A percentile compares a stretch with the other conserved stretches of the same genome.
Conservation (phyloP, 768 basidiomycete species). For the Kwoniella shandongensis region DNA sequence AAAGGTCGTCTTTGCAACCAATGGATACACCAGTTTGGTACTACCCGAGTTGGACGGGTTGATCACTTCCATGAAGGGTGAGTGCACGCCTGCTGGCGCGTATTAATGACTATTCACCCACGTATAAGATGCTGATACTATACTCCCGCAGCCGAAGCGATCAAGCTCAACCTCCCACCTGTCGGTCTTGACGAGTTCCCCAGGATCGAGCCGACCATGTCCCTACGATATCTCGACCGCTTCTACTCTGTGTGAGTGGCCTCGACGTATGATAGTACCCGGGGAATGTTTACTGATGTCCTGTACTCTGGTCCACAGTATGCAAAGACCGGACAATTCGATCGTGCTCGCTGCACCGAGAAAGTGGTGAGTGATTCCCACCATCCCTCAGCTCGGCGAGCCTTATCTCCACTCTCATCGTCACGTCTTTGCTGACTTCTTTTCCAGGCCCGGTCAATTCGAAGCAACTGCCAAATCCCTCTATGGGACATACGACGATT, state of each 20-base stretch:
- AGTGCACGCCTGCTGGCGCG: too few relatives aligned
- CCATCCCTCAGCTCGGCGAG: too few relatives aligned
- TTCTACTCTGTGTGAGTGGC: conserved; percentile 43
- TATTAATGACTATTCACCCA: too few relatives aligned
- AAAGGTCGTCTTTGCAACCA: conserved; percentile 80
- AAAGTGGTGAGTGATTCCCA: conserved; percentile 31
- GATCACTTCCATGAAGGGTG: conserved; percentile 36
- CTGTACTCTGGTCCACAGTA: conserved; percentile 2
- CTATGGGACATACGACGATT: neutral
- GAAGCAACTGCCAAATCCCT: neutral
- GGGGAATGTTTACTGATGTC: neutral
- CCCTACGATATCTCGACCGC: conserved; percentile 31
- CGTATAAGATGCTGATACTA: neutral
- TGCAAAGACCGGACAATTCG: conserved; percentile 35
- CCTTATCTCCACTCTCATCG: too few relatives aligned
- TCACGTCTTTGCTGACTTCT: too few relatives aligned
- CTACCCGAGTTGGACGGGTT: conserved; percentile 62
- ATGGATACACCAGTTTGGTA: conserved; percentile 74
- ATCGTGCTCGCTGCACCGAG: conserved; percentile 36
- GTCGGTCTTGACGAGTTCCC: conserved; percentile 32
- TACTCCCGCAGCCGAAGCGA: conserved; percentile 26
- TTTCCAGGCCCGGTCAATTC: conserved; percentile 2
- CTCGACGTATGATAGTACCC: too few relatives aligned
- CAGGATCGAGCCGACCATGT: conserved; percentile 26
- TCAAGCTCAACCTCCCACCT: conserved; percentile 36